Conservation (phyloP, 2,329 filamentous ascomycete species). For the Cercospora citrullina region DNA sequence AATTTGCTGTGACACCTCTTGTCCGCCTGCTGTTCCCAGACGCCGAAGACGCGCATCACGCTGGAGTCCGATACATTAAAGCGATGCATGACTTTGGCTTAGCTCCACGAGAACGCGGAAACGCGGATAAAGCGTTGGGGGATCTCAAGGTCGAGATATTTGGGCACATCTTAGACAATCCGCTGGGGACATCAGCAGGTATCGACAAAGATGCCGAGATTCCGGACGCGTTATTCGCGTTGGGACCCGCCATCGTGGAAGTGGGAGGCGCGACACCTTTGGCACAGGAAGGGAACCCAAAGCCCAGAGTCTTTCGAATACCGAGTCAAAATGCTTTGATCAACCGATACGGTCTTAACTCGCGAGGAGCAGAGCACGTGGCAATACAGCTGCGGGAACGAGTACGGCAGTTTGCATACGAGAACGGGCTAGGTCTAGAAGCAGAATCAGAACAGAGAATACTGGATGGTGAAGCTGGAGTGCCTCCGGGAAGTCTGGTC, state of each 20-base stretch:
- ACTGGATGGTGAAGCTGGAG: constrained; percentile 71
- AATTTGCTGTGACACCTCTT: constrained; percentile 58
- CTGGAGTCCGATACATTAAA: constrained; percentile 70
- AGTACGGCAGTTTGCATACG: constrained; percentile 73
- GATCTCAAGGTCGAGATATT: constrained; percentile 68
- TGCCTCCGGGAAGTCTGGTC: constrained; percentile 78
- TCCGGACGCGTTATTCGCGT: constrained; percentile 76
- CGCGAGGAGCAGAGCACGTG: constrained; percentile 82
- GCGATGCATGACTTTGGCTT: constrained; percentile 71
- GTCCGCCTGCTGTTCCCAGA: constrained; percentile 69
- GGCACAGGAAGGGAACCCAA: constrained; percentile 85
- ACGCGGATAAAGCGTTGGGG: constrained; percentile 52
- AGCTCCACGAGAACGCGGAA: constrained; percentile 78
- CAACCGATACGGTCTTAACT: constrained; percentile 95
- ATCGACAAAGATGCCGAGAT: constrained; percentile 94
- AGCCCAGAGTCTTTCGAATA: constrained; percentile 83
- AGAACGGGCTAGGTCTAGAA: constrained; percentile 64
- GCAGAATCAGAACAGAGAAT: constrained; percentile 68
- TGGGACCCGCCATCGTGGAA: constrained; percentile 86
- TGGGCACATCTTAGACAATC: constrained; percentile 74
- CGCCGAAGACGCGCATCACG: constrained; percentile 89
- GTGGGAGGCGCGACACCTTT: constrained; percentile 85
- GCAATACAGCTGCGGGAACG: constrained; percentile 75
- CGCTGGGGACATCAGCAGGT: constrained; percentile 90
- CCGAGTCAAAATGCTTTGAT: constrained; percentile 82